A percentile compares a stretch with the other conserved stretches of the same genome.
These are phyloP conservation scores for Geotrichum histeridarum DNA, from an alignment of 1,139 yeast species.

Conservation along the genomic window DNA sequence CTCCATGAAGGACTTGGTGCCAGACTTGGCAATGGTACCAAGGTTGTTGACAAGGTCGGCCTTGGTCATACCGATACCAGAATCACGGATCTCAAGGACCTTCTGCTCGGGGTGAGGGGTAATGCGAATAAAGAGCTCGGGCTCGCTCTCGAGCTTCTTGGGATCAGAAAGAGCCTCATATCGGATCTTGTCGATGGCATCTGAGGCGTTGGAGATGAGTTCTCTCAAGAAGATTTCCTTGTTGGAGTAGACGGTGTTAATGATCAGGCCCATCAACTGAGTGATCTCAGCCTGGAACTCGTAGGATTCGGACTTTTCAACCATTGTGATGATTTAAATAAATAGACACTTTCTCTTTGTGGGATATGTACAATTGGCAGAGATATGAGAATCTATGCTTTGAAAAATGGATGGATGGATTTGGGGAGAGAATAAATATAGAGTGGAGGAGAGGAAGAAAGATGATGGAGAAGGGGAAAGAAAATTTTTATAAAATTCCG, in stretches of 20 bases:
- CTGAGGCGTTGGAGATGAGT: conserved; percentile 96
- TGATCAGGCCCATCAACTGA: conserved; percentile 99
- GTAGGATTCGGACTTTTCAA: conserved; percentile 36
- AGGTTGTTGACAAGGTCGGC: conserved; percentile 98
- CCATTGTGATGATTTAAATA: conserved; percentile 11
- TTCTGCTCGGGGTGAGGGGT: conserved; percentile 94
- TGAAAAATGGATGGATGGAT: not conserved
- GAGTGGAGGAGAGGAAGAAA: conserved; percentile 6
- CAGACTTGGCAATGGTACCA: conserved; percentile 99
- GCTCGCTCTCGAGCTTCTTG: conserved; percentile 86
- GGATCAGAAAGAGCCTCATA: conserved; percentile 95
- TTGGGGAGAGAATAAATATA: not conserved
- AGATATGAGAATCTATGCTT: not conserved
- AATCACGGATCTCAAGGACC: conserved; percentile 94
- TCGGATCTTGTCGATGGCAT: conserved; percentile 94
- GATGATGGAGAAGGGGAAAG: not conserved
- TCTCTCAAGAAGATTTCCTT: conserved; percentile 99
- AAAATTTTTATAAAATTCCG: not conserved
- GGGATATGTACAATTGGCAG: too few relatives aligned
- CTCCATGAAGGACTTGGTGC: conserved; percentile 99
- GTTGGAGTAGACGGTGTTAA: conserved; percentile 99
- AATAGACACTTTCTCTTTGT: too few relatives aligned
- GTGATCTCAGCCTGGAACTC: conserved; percentile 99
- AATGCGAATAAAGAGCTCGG: conserved; percentile 93
- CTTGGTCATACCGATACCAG: conserved; percentile 99